These are phyloP conservation scores for Alopecurus myosuroides DNA, from an alignment of 176 grass and related monocot species.

Conservation along the genomic window DNA sequence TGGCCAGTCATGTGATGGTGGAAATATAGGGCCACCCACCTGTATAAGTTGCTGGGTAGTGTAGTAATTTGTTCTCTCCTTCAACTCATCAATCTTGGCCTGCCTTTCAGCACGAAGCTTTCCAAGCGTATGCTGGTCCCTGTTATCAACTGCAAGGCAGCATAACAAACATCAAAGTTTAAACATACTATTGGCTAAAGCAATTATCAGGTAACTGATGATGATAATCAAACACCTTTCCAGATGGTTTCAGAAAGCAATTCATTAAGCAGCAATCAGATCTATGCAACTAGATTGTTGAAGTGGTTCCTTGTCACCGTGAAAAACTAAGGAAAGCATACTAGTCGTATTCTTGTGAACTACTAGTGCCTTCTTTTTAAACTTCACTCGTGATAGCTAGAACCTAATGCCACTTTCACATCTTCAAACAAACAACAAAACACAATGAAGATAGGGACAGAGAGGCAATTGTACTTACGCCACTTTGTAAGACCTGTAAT, in stretches of 20 bases:
- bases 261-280: background rate
- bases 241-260: background rate
- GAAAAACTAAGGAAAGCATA: background rate
- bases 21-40: slow-evolving; percentile 23
- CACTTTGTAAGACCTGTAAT: slow-evolving; percentile 61
- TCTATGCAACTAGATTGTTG: background rate
- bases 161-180: background rate
- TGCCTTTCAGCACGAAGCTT: slow-evolving; percentile 79
- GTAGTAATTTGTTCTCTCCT: slow-evolving; percentile 96
- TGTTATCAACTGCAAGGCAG: slow-evolving; percentile 54
- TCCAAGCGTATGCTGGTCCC: slow-evolving; percentile 77
- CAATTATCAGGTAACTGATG: background rate
- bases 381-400: background rate
- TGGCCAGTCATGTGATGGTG: background rate
- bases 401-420: background rate
- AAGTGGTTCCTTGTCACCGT: background rate
- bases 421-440: background rate
- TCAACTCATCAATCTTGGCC: slow-evolving; percentile 85
- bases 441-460: background rate
- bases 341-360: background rate
- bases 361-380: background rate
- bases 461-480: slow-evolving; percentile 44
- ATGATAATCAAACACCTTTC: background rate
- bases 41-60: slow-evolving; percentile 93
- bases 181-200: background rate